Base-by-base conservation (phyloP, 208 protist genomes). In the Crithidia bombi region DNA sequence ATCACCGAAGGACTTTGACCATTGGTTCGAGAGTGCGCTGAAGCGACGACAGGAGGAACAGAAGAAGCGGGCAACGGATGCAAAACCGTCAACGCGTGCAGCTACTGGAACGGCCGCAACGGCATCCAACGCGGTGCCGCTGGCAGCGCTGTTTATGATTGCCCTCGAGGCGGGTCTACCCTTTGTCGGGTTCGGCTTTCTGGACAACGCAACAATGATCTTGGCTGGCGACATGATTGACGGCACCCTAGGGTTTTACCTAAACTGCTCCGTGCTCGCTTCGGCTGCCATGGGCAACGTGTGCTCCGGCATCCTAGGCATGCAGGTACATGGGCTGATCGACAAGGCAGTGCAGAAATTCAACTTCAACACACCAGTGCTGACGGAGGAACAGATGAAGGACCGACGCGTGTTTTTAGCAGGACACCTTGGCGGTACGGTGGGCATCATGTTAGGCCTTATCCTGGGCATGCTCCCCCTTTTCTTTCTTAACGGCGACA, bases 211-310 rank as follows among this genome's bases (percentile, higher is more conserved):
- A 7, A 82, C 79, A 14, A 97, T 97, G 92, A 93, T 97, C 72
- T 71, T 97, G 30, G 91, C 89, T 41, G 92, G 92, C 21, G 92
- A 96, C 69, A 59, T 86, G n/a, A 97, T 97, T 44, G 90, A 97
- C 61, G 77, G 85, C 62, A 83, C 81, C 5, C 74, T 97, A 41
- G 90, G 90, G 17, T 86, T 95, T 49, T 97, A 96, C 69, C 73
- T 97, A 32, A 92, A 96, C 78, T 96, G 90, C 81, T 95, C 92
- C 51, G 90, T 97, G 19, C 65, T 96, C 23, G 89, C 92, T 19
- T 97, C 90, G 10, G 92, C 92, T 0, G 92, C 92, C 0, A 97
- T 97, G 92, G 92, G 92, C 17, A 97, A 97, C 65, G 85, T 96
- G 9, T 90, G 88, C 71, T 96, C 90, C 23, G 92, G 92, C 55